Conservation (phyloP, 1,139 yeast genomes). For the Kluyveromyces sp. region DNA sequence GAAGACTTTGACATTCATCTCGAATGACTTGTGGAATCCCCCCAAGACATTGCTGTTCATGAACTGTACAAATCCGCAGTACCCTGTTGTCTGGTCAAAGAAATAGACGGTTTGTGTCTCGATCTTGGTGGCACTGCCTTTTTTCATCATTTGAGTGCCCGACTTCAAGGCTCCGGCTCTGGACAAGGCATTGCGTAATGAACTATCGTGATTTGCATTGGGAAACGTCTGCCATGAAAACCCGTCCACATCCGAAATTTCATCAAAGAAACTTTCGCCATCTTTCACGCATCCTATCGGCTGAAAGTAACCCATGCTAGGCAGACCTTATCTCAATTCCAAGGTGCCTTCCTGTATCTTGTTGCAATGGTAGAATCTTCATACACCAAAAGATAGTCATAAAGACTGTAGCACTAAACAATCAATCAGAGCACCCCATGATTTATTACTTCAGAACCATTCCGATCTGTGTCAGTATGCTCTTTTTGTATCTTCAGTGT, state of each 20-base stretch:
- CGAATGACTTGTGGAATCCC: slow-evolving; percentile 78
- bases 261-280: neutral
- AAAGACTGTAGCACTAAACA: too few relatives aligned
- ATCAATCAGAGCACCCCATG: too few relatives aligned
- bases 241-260: neutral
- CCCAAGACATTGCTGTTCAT: slow-evolving; percentile 71
- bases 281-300: neutral
- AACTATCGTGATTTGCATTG: neutral
- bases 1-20: slow-evolving; percentile 69
- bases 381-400: too few relatives aligned
- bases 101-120: slow-evolving; percentile 86
- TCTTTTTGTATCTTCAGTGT: neutral
- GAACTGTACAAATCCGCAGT: slow-evolving; percentile 74
- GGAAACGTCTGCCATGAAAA: slow-evolving; percentile 1
- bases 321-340: too few relatives aligned
- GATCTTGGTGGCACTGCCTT: slow-evolving; percentile 50
- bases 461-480: neutral
- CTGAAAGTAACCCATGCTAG: slow-evolving; percentile 2
- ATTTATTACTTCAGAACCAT: neutral
- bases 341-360: too few relatives aligned
- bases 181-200: neutral
- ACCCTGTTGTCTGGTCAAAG: slow-evolving; percentile 47
- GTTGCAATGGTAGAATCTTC: too few relatives aligned
- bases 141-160: slow-evolving; percentile 13
- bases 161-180: neutral